Evolutionary conservation across 306 rosid species (phyloP).

Genomic region (Casuarina cunninghamiana): DNA sequence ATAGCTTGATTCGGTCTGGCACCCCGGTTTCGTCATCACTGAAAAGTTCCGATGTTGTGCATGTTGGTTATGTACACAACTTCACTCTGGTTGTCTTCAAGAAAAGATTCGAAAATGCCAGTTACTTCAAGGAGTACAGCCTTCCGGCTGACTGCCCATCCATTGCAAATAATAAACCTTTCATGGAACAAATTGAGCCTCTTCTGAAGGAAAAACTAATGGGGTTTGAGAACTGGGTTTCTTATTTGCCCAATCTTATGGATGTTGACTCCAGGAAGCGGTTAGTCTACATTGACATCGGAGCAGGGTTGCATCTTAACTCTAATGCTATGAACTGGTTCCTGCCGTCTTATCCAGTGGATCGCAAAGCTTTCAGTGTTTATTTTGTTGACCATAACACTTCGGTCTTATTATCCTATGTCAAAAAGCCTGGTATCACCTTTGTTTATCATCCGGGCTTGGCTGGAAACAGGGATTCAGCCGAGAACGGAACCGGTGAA

Average conservation of each 20-base stretch:
- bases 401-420: slow-evolving; percentile 59
- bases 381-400: slow-evolving; percentile 79
- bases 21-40: slow-evolving; percentile 69
- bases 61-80: slow-evolving; percentile 47
- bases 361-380: slow-evolving; percentile 52
- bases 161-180: slow-evolving; percentile 45
- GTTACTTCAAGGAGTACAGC: slow-evolving; percentile 32
- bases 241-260: slow-evolving; percentile 62
- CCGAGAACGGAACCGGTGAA: slow-evolving; percentile 13
- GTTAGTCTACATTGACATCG: slow-evolving; percentile 70
- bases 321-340: slow-evolving; percentile 55
- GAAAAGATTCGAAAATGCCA: slow-evolving; percentile 51
- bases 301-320: slow-evolving; percentile 50
- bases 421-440: slow-evolving; percentile 67
- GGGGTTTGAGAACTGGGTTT: slow-evolving; percentile 26
- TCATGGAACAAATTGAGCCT: slow-evolving; percentile 59
- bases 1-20: slow-evolving; percentile 69
- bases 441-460: slow-evolving; percentile 88
- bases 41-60: slow-evolving; percentile 65
- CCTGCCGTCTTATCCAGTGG: slow-evolving; percentile 66
- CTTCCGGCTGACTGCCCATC: slow-evolving; percentile 65
- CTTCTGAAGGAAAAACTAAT: slow-evolving; percentile 46
- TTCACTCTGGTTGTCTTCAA: slow-evolving; percentile 66
- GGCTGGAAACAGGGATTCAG: slow-evolving; percentile 37
- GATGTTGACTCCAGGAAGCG: slow-evolving; percentile 50